phyloP scores from a whole-genome alignment of 306 rosid genomes.

The Phaseolus lunatus region DNA sequence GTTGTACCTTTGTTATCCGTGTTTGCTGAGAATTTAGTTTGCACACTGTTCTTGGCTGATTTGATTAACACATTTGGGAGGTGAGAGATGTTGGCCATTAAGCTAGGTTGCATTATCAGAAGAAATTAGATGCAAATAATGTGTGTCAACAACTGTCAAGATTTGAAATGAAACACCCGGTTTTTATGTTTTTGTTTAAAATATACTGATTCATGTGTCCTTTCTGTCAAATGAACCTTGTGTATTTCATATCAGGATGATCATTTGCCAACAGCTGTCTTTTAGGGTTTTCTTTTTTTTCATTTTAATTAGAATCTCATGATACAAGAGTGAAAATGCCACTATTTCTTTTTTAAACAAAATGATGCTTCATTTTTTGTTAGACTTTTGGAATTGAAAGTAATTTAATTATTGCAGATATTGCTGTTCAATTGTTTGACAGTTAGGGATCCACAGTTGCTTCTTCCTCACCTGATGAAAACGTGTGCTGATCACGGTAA shows the following conservation, averaged over 20 bases:
- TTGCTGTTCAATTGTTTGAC: conserved; percentile 94
- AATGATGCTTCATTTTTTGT: conserved; percentile 28
- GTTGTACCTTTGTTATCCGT: not conserved
- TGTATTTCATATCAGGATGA: not conserved
- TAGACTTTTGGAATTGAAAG: conserved; percentile 34
- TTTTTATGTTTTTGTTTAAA: conserved; percentile 31
- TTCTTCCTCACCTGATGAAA: conserved; percentile 85
- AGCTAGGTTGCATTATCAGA: conserved; percentile 19
- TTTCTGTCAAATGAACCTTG: conserved; percentile 25
- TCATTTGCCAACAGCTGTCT: not conserved
- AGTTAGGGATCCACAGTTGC: conserved; percentile 88
- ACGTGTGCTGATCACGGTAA: conserved; percentile 85
- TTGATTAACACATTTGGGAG: conserved; percentile 3
- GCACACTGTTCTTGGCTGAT: conserved; percentile 11
- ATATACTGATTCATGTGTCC: not conserved
- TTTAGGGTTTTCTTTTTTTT: not conserved
- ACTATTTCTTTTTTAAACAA: conserved; percentile 14
- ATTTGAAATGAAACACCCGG: not conserved
- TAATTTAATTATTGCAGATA: conserved; percentile 65
- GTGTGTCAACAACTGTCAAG: conserved; percentile 19
- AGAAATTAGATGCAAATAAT: conserved; percentile 2
- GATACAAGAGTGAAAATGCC: conserved; percentile 3
- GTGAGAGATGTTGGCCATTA: not conserved
- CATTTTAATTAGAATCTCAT: not conserved
- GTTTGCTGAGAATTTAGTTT: conserved; percentile 17